Evolutionary conservation across 164 flowering plant species (phyloP).

Genomic region (Chimonanthus praecox): DNA sequence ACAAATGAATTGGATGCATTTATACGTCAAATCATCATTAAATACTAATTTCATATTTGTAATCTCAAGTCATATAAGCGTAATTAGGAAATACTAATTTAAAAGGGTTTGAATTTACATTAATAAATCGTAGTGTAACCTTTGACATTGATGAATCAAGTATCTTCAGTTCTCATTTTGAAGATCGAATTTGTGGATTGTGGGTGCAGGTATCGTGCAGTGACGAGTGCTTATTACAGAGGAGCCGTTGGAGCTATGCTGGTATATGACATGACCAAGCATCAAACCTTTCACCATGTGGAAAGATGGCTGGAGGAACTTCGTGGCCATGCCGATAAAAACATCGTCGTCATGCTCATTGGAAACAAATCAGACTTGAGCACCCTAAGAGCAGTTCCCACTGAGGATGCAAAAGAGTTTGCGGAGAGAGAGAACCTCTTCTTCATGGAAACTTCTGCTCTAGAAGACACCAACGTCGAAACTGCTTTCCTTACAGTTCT

Average conservation of each 20-base stretch:
- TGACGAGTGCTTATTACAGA: constrained; percentile 77
- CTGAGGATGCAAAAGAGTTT: constrained; percentile 70
- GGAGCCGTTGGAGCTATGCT: constrained; percentile 83
- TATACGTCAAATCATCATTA: no score
- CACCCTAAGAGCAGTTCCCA: constrained; percentile 54
- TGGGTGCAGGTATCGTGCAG: constrained; percentile 58
- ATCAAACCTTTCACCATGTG: constrained; percentile 69
- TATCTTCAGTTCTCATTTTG: no score
- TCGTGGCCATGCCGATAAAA: constrained; percentile 48
- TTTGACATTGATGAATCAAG: no score
- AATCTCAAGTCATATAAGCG: no score
- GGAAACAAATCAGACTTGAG: constrained; percentile 55
- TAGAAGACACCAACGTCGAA: constrained; percentile 63
- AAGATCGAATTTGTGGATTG: neutral
- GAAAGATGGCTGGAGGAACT: constrained; percentile 78
- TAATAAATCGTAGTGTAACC: no score
- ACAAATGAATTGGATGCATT: no score
- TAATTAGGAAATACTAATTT: no score
- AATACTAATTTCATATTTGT: no score
- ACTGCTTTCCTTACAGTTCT: constrained; percentile 49
- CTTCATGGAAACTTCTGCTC: constrained; percentile 75
- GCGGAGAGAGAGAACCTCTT: constrained; percentile 63
- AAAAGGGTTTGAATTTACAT: no score
- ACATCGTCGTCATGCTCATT: constrained; percentile 15
- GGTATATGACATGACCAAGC: constrained; percentile 71